phyloP scores from a whole-genome alignment of 2,329 filamentous ascomycete species.

The Diaporthe sp. region DNA sequence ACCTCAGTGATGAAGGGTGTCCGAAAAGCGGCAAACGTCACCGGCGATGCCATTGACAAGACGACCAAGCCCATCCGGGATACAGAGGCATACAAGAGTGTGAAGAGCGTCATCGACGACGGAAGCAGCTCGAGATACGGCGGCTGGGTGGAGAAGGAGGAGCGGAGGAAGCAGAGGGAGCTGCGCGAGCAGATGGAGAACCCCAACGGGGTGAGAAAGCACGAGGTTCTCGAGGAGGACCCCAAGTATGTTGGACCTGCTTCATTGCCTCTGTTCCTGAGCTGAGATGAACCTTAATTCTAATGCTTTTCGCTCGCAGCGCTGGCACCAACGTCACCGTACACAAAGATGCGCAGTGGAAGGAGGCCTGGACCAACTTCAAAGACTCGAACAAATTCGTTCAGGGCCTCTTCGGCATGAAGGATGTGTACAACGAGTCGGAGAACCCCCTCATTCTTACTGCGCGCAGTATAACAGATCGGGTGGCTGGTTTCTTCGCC shows the following conservation, averaged over 20 bases:
- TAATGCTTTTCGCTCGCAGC: constrained; percentile 58
- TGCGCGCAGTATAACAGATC: constrained; percentile 92
- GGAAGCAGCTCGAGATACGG: constrained; percentile 96
- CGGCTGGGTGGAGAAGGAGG: constrained; percentile 97
- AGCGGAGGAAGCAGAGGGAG: constrained; percentile 85
- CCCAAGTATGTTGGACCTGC: constrained; percentile 76
- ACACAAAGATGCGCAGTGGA: constrained; percentile 98
- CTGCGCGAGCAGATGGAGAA: constrained; percentile 73
- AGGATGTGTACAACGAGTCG: constrained; percentile 92
- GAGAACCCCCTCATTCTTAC: constrained; percentile 96
- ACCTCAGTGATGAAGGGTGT: constrained; percentile 93
- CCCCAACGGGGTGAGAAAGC: constrained; percentile 56
- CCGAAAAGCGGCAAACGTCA: constrained; percentile 85
- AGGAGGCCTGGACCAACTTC: constrained; percentile 98
- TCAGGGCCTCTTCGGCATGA: constrained; percentile 88
- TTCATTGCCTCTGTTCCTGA: constrained; percentile 37
- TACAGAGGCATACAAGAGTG: constrained; percentile 93
- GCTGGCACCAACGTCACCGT: constrained; percentile 94
- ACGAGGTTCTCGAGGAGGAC: constrained; percentile 81
- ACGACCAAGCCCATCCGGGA: constrained; percentile 94
- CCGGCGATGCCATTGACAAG: constrained; percentile 90
- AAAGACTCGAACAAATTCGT: constrained; percentile 89
- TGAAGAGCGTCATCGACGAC: constrained; percentile 97
- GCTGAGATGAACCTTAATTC: constrained; percentile 46
- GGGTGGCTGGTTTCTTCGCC: constrained; percentile 94